phyloP scores from a whole-genome alignment of 2,329 filamentous ascomycete genomes.

The Lasiodiplodia theobromae region DNA sequence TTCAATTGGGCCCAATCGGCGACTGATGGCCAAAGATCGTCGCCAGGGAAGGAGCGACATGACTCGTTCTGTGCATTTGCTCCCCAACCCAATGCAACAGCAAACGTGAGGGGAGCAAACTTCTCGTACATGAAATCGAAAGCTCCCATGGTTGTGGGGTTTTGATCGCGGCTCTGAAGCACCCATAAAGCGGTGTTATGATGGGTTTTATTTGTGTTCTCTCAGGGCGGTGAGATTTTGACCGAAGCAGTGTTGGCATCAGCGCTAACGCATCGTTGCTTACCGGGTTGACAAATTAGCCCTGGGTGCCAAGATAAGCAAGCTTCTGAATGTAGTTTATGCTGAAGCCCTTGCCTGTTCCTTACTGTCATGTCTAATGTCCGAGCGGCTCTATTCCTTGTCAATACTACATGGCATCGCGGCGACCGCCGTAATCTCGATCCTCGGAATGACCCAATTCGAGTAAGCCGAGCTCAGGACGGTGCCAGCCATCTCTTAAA shows the following conservation, averaged over 20 bases:
- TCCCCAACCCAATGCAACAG: not conserved
- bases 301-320: no score
- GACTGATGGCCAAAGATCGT: constrained; percentile 57
- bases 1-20: constrained; percentile 57
- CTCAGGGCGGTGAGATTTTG: not conserved
- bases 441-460: no score
- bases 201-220: not conserved
- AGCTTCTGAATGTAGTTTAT: no score
- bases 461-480: no score
- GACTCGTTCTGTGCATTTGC: not conserved
- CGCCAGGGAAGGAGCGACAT: constrained; percentile 59
- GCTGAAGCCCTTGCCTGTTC: no score
- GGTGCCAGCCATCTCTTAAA: no score
- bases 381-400: no score
- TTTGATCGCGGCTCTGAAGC: not conserved
- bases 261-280: not conserved
- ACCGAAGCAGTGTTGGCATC: not conserved
- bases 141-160: not conserved
- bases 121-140: not conserved
- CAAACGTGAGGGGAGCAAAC: not conserved
- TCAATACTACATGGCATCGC: no score
- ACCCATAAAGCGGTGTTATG: not conserved
- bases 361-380: no score
- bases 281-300: no score
- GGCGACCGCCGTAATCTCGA: no score